Percentiles rank a stretch among this genome's conserved stretches.
These are phyloP conservation scores for Excoecaria cochinchinensis DNA, from an alignment of 345 rosid species.

Conservation along the genomic window DNA sequence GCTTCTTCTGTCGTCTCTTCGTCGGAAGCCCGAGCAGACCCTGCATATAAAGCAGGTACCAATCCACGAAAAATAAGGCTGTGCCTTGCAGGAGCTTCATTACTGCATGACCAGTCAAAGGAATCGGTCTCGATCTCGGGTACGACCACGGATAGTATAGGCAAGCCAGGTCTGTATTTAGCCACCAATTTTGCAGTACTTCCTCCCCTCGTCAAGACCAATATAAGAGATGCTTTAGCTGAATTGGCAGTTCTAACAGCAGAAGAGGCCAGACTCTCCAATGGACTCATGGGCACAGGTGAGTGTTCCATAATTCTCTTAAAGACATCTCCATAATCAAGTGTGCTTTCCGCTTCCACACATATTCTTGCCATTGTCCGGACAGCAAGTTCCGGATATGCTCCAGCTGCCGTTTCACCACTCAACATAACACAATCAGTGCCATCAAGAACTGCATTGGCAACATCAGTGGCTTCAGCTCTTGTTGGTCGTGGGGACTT, in stretches of 20 bases:
- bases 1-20: conserved; percentile 95
- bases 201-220: conserved; percentile 94
- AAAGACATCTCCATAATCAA: conserved; percentile 78
- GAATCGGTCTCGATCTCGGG: conserved; percentile 83
- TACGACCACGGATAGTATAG: conserved; percentile 81
- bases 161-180: conserved; percentile 91
- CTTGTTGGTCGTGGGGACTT: conserved; percentile 96
- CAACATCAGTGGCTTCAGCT: conserved; percentile 98
- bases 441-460: conserved; percentile 94
- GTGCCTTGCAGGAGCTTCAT: conserved; percentile 89
- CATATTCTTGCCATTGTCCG: conserved; percentile 94
- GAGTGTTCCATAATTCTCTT: conserved; percentile 79
- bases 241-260: conserved; percentile 94
- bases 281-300: conserved; percentile 93
- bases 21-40: conserved; percentile 84
- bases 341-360: conserved; percentile 87
- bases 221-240: conserved; percentile 71
- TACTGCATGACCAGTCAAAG: conserved; percentile 93
- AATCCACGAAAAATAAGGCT: conserved; percentile 88
- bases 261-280: conserved; percentile 86
- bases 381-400: conserved; percentile 89
- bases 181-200: conserved; percentile 95
- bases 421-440: conserved; percentile 96
- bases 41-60: conserved; percentile 78
- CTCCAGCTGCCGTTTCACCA: conserved; percentile 98